These are phyloP conservation scores for Aspergillus neoniger DNA, from an alignment of 2,329 filamentous ascomycete genomes.

Conservation along the genomic window DNA sequence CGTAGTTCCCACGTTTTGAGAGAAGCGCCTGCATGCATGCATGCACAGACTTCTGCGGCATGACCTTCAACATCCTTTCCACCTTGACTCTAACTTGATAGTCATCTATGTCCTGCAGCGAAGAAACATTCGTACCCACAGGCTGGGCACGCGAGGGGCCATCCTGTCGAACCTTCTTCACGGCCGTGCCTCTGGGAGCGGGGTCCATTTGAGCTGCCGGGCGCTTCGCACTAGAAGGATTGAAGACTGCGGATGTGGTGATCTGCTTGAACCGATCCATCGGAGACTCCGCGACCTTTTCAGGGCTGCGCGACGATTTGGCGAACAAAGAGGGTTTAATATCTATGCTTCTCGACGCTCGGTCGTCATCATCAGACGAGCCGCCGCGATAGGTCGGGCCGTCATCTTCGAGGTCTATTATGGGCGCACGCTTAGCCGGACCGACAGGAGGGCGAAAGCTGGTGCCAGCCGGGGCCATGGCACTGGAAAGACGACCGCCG, in stretches of 20 bases:
- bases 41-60: conserved; percentile 50
- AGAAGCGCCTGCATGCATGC: conserved; percentile 54
- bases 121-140: conserved; percentile 43
- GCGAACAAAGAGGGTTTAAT: conserved; percentile 63
- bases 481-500: conserved; percentile 55
- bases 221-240: conserved; percentile 42
- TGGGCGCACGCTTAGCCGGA: conserved; percentile 43
- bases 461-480: conserved; percentile 77
- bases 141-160: conserved; percentile 50
- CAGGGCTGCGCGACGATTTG: conserved; percentile 44
- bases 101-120: conserved; percentile 55
- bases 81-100: conserved; percentile 54
- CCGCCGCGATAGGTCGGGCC: conserved; percentile 62
- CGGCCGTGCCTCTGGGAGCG: conserved; percentile 37
- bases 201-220: conserved; percentile 49
- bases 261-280: conserved; percentile 47
- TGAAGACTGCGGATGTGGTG: conserved; percentile 46
- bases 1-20: conserved; percentile 53
- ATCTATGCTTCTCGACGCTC: conserved; percentile 52
- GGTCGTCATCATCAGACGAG: conserved; percentile 61
- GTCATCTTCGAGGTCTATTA: conserved; percentile 56
- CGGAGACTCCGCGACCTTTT: conserved; percentile 47
- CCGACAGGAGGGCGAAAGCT: conserved; percentile 59
- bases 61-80: conserved; percentile 52
- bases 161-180: conserved; percentile 45